phyloP scores from a whole-genome alignment of 441 rosid genomes.

The Populus hybrid region DNA sequence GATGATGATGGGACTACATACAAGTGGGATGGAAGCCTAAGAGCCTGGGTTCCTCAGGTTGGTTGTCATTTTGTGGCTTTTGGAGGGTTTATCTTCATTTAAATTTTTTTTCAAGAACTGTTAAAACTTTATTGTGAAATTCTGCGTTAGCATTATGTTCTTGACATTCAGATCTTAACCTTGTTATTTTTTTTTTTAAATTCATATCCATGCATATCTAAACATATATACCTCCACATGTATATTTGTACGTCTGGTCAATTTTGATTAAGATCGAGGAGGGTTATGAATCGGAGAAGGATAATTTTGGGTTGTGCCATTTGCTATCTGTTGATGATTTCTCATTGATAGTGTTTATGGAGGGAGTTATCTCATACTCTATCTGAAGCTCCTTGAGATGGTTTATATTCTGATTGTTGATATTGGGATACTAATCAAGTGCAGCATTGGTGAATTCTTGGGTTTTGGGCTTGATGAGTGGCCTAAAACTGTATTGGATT shows the following conservation, averaged over 20 bases:
- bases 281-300: not conserved
- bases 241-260: not conserved
- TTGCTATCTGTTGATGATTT: not conserved
- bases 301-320: not conserved
- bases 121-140: not conserved
- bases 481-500: not conserved
- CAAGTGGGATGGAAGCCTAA: conserved; percentile 70
- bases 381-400: not conserved
- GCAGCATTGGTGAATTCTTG: not conserved
- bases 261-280: not conserved
- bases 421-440: not conserved
- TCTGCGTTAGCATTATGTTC: not conserved
- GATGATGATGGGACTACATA: conserved; percentile 93
- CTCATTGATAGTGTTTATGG: not conserved
- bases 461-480: not conserved
- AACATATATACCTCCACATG: not conserved
- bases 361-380: not conserved
- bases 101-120: not conserved
- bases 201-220: not conserved
- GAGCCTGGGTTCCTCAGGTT: conserved; percentile 97
- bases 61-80: conserved; percentile 7
- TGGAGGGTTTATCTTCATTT: not conserved
- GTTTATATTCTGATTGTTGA: not conserved
- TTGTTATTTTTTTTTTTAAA: too few relatives aligned
- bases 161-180: not conserved